A percentile compares a stretch with the other conserved stretches of the same genome.
Evolutionary conservation across 169 alveolate species (phyloP).

Genomic region (Prorocentrum cordatum): DNA sequence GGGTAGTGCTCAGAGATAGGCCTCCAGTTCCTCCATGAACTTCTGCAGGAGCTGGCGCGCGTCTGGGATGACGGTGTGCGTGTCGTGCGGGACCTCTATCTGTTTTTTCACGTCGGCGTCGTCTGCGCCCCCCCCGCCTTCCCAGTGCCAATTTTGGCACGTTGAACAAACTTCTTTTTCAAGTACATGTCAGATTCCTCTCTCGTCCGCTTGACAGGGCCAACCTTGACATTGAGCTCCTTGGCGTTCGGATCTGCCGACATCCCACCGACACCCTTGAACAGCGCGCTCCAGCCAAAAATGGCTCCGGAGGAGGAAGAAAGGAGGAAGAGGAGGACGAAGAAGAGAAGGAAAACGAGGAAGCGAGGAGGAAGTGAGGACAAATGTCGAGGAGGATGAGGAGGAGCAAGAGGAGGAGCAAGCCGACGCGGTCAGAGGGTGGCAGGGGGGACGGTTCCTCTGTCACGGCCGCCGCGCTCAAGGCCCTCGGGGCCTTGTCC

Average conservation of each 20-base stretch:
- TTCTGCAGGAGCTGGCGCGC: neutral
- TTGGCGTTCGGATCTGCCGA: neutral
- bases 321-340: too few species aligned
- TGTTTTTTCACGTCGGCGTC: neutral
- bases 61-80: neutral
- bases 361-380: too few species aligned
- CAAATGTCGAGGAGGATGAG: too few species aligned
- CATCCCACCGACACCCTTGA: neutral
- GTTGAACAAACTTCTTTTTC: neutral
- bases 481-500: too few species aligned
- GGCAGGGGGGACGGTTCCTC: too few species aligned
- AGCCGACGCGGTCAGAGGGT: too few species aligned
- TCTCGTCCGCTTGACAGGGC: neutral
- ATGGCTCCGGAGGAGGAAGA: too few species aligned
- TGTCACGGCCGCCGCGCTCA: too few species aligned
- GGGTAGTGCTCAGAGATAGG: too few species aligned
- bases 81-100: neutral
- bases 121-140: neutral
- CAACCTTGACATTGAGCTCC: neutral
- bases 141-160: neutral
- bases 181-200: neutral
- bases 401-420: too few species aligned
- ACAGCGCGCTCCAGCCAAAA: too few species aligned
- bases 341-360: too few species aligned
- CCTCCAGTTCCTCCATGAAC: neutral